phyloP scores from a whole-genome alignment of 2,329 filamentous ascomycete genomes.

The Monilinia aucupariae region DNA sequence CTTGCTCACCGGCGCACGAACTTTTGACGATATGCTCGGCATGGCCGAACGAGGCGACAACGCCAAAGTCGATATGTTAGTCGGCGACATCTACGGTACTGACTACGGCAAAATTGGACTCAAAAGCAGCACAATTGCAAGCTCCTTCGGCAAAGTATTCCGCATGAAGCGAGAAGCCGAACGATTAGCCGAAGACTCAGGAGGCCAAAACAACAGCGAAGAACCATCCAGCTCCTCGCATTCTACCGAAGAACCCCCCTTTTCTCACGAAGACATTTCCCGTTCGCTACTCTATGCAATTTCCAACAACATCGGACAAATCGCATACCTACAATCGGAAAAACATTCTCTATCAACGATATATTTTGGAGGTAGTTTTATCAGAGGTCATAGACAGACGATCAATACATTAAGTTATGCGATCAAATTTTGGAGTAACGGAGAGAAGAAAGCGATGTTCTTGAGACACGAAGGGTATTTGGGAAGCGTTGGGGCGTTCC shows the following conservation, averaged over 20 bases:
- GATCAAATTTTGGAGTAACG: constrained; percentile 96
- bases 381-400: constrained; percentile 90
- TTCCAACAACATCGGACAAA: constrained; percentile 97
- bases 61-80: constrained; percentile 87
- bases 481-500: constrained; percentile 86
- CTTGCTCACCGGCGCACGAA: constrained; percentile 83
- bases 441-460: constrained; percentile 92
- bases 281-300: constrained; percentile 90
- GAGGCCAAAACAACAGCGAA: constrained; percentile 35
- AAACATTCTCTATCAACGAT: constrained; percentile 88
- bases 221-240: constrained; percentile 12
- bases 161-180: constrained; percentile 85
- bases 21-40: constrained; percentile 96
- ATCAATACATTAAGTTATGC: constrained; percentile 97
- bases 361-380: constrained; percentile 96
- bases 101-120: constrained; percentile 95
- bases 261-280: constrained; percentile 79
- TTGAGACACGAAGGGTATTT: constrained; percentile 93
- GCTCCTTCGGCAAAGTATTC: constrained; percentile 95
- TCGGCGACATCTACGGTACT: constrained; percentile 95
- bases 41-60: constrained; percentile 92
- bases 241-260: constrained; percentile 40
- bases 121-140: constrained; percentile 92
- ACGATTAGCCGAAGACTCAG: constrained; percentile 67
- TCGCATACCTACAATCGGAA: constrained; percentile 94